These are phyloP conservation scores for Cercospora zeae-maydis DNA, from an alignment of 2,329 filamentous ascomycete species.

Conservation along the genomic window DNA sequence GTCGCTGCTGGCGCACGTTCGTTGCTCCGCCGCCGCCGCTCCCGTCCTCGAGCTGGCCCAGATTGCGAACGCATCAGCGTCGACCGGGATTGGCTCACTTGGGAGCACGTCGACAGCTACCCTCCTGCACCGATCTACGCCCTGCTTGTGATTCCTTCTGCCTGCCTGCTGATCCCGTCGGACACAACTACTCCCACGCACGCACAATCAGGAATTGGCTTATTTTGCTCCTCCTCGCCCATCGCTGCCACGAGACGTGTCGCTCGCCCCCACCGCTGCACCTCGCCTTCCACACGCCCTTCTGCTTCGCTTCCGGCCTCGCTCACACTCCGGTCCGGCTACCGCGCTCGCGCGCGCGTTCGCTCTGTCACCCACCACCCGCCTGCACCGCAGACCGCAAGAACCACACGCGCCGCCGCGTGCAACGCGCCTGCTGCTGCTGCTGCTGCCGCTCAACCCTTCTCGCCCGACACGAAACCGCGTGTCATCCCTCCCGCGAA, in stretches of 20 bases:
- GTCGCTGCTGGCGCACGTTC: neutral
- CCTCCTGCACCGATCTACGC: neutral
- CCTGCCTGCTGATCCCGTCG: neutral
- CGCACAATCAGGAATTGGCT: neutral
- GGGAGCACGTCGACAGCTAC: neutral
- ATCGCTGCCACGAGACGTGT: neutral
- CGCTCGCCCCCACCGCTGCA: neutral
- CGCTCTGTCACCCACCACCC: neutral
- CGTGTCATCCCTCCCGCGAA: neutral
- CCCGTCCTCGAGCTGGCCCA: neutral
- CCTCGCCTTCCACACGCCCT: neutral
- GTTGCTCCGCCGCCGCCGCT: neutral
- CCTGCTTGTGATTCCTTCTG: slow-evolving; percentile 3
- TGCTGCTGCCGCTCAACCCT: neutral
- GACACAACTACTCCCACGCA: neutral
- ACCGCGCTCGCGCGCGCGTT: neutral
- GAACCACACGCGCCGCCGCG: neutral
- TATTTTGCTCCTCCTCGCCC: neutral
- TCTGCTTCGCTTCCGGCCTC: neutral
- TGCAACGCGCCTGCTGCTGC: neutral
- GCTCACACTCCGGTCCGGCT: neutral
- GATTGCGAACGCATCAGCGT: neutral
- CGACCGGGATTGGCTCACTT: slow-evolving; percentile 4
- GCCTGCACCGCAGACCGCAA: neutral
- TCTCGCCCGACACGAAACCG: neutral